phyloP scores from a whole-genome alignment of 139 green algal species.

The Chlorella sorokiniana region DNA sequence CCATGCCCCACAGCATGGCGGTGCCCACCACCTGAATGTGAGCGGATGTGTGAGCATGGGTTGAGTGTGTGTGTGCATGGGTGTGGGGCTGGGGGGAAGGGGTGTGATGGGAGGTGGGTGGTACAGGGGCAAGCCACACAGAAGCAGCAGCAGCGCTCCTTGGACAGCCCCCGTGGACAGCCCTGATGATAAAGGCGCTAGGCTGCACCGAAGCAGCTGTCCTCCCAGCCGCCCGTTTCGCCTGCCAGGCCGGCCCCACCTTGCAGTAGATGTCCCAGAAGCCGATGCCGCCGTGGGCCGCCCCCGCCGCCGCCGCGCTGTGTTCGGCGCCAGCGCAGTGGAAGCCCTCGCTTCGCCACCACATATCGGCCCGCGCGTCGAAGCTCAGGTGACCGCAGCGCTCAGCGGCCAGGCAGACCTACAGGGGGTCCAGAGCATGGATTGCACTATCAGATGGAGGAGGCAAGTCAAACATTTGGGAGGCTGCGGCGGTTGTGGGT shows the following conservation, averaged over 20 bases:
- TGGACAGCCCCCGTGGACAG: no score
- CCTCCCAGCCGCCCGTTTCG: no score
- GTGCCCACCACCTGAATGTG: constrained; percentile 64
- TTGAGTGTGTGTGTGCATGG: background rate
- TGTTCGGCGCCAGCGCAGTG: constrained; percentile 58
- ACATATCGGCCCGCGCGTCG: constrained; percentile 73
- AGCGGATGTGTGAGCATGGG: background rate
- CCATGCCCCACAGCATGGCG: constrained; percentile 83
- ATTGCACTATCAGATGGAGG: no score
- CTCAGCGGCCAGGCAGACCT: constrained; percentile 88
- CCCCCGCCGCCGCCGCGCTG: background rate
- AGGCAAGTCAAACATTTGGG: no score
- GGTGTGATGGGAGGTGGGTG: no score
- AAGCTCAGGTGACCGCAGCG: constrained; percentile 82
- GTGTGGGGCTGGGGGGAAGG: no score
- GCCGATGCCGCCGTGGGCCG: constrained; percentile 17
- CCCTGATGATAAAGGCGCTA: no score
- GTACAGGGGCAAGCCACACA: no score
- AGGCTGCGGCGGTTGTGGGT: no score
- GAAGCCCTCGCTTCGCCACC: constrained; percentile 77
- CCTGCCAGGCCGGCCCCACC: constrained; percentile 28
- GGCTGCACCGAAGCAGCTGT: no score
- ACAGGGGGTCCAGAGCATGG: no score
- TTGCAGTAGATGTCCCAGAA: constrained; percentile 71
- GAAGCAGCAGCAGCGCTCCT: no score